Conservation (phyloP, 495 filamentous ascomycete species). For the Margaritispora aquatica region DNA sequence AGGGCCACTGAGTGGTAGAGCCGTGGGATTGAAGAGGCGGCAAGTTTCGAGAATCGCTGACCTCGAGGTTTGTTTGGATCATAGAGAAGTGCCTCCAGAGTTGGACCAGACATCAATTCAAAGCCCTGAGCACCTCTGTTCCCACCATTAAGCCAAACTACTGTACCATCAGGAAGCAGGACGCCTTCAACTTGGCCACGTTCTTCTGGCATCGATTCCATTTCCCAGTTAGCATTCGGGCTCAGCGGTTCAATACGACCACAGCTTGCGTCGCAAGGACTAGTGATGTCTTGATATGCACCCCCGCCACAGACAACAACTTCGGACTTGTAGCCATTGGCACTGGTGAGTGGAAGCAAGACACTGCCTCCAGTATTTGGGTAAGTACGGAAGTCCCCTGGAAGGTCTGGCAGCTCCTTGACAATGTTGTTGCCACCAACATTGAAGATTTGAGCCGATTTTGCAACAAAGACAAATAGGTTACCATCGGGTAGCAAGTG, state of each 20-base stretch:
- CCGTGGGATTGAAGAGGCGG: slow-evolving; percentile 42
- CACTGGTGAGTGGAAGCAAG: slow-evolving; percentile 47
- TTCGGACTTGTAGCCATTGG: slow-evolving; percentile 45
- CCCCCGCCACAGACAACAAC: slow-evolving; percentile 58
- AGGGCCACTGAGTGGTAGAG: slow-evolving; percentile 54
- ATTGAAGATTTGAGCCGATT: slow-evolving; percentile 51
- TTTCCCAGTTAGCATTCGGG: slow-evolving; percentile 47
- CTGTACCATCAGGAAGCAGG: slow-evolving; percentile 53
- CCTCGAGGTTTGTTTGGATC: slow-evolving; percentile 43
- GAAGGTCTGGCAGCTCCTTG: slow-evolving; percentile 46
- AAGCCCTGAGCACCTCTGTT: slow-evolving; percentile 55
- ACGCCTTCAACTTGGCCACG: slow-evolving; percentile 56
- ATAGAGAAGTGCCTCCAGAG: slow-evolving; percentile 53
- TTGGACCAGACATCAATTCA: slow-evolving; percentile 43
- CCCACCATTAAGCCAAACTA: slow-evolving; percentile 54
- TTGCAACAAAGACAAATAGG: slow-evolving; percentile 50
- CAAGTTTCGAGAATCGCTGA: slow-evolving; percentile 44
- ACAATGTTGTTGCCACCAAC: slow-evolving; percentile 33
- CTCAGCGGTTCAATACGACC: slow-evolving; percentile 50
- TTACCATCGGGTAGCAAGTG: slow-evolving; percentile 50
- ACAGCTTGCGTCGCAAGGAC: slow-evolving; percentile 52
- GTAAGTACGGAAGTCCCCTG: slow-evolving; percentile 55
- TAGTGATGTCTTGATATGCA: slow-evolving; percentile 55
- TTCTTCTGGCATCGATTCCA: slow-evolving; percentile 58
- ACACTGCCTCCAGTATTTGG: slow-evolving; percentile 58